These are phyloP conservation scores for Aphanomyces invadans DNA, from an alignment of 352 stramenopile species.

Conservation along the genomic window DNA sequence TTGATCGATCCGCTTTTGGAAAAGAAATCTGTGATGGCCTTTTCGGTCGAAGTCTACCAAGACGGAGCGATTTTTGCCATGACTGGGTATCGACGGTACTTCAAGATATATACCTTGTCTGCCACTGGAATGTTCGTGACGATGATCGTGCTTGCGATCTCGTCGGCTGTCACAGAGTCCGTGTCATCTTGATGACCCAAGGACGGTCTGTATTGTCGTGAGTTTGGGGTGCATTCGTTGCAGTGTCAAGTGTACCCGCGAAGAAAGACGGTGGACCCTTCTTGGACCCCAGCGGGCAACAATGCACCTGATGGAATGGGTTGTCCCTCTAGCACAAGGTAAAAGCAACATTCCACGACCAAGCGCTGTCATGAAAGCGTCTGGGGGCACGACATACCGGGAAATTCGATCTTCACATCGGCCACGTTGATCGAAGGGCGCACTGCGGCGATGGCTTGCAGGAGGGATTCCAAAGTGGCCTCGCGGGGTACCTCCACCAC, in stretches of 20 bases:
- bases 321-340: not conserved
- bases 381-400: too few species aligned
- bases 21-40: slow-evolving; percentile 9
- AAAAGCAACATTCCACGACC: not conserved
- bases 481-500: slow-evolving; percentile 3
- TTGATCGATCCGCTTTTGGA: slow-evolving; percentile 1
- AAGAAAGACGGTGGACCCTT: slow-evolving; percentile 2
- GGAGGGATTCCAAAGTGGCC: not conserved
- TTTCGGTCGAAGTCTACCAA: not conserved
- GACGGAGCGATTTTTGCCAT: not conserved
- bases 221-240: not conserved
- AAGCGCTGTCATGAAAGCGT: not conserved
- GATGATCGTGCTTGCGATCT: slow-evolving; percentile 13
- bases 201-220: not conserved
- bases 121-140: slow-evolving; percentile 19
- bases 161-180: not conserved
- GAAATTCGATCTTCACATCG: slow-evolving; percentile 6
- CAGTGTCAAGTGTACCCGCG: not conserved
- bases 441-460: not conserved
- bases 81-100: not conserved
- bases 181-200: not conserved
- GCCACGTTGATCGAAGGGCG: not conserved
- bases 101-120: slow-evolving; percentile 6
- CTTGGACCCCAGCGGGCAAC: not conserved
- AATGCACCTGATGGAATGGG: not conserved